Conservation (phyloP, 2,329 filamentous ascomycete genomes). For the Nectriaceae sp. region DNA sequence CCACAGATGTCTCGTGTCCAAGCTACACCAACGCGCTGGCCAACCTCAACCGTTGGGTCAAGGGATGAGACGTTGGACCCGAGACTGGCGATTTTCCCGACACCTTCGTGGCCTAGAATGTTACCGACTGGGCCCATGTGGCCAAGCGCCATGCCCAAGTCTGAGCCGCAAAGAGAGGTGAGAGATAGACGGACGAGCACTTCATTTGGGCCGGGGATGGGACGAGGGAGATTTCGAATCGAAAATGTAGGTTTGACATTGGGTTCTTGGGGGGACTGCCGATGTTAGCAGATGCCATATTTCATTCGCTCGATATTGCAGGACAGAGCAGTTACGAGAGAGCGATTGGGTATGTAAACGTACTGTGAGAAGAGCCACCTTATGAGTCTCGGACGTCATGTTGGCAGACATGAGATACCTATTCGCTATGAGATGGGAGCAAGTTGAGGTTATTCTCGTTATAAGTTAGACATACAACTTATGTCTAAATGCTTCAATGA, state of each 20-base stretch:
- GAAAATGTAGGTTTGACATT: slow-evolving; percentile 11
- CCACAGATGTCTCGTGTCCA: slow-evolving; percentile 41
- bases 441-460: too few species aligned
- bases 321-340: too few species aligned
- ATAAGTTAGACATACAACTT: background rate
- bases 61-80: slow-evolving; percentile 33
- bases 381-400: slow-evolving; percentile 13
- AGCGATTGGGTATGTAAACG: background rate
- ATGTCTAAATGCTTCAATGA: background rate
- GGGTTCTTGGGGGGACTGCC: slow-evolving; percentile 12
- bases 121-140: slow-evolving; percentile 36
- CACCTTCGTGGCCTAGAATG: slow-evolving; percentile 47
- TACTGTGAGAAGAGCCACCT: slow-evolving; percentile 15
- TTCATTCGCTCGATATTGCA: background rate
- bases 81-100: slow-evolving; percentile 40
- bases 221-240: slow-evolving; percentile 10
- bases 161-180: slow-evolving; percentile 42
- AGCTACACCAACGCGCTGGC: slow-evolving; percentile 40
- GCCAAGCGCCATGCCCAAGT: slow-evolving; percentile 39
- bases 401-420: background rate
- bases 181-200: slow-evolving; percentile 37
- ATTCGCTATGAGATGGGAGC: too few species aligned
- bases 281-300: background rate
- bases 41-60: slow-evolving; percentile 27
- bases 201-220: slow-evolving; percentile 22